These are phyloP conservation scores for Dioscorea dumetorum DNA, from an alignment of 106 monocot species.

Conservation along the genomic window DNA sequence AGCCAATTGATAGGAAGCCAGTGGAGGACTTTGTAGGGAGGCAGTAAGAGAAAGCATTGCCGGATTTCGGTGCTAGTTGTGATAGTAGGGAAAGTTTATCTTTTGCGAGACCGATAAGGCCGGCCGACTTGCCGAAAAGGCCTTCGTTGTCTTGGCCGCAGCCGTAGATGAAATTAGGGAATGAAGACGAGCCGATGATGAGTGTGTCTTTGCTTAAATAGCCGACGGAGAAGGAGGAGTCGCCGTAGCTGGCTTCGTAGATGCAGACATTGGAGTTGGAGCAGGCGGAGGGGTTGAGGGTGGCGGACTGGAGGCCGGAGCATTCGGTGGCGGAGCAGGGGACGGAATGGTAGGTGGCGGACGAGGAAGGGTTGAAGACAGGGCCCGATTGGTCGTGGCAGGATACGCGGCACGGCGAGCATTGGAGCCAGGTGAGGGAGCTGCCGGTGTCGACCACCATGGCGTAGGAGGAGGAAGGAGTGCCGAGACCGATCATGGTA, in stretches of 20 bases:
- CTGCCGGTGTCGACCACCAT: conserved; percentile 93
- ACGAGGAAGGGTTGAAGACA: conserved; percentile 63
- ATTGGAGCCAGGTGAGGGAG: conserved; percentile 89
- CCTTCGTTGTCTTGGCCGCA: conserved; percentile 93
- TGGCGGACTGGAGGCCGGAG: conserved; percentile 38
- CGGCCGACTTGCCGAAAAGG: conserved; percentile 72
- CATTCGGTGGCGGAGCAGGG: conserved; percentile 54
- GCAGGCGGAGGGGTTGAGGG: conserved; percentile 68
- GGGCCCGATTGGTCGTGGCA: conserved; percentile 51
- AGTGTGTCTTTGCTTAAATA: conserved; percentile 64
- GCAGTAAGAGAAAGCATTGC: conserved; percentile 82
- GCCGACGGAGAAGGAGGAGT: conserved; percentile 80
- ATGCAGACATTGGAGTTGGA: conserved; percentile 41
- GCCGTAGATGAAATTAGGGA: conserved; percentile 54
- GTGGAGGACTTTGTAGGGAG: conserved; percentile 55
- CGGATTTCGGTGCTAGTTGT: conserved; percentile 33
- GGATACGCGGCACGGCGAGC: conserved; percentile 60
- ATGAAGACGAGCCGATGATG: conserved; percentile 14
- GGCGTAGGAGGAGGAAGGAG: conserved; percentile 39
- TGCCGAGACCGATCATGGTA: conserved; percentile 58
- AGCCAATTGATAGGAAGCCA: conserved; percentile 59
- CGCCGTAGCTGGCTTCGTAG: conserved; percentile 85
- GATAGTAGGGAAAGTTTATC: conserved; percentile 61
- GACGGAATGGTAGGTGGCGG: conserved; percentile 39
- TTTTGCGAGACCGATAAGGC: conserved; percentile 70